Evolutionary conservation across 2,329 filamentous ascomycete genomes (phyloP).

Genomic region (Phialophora macrospora): DNA sequence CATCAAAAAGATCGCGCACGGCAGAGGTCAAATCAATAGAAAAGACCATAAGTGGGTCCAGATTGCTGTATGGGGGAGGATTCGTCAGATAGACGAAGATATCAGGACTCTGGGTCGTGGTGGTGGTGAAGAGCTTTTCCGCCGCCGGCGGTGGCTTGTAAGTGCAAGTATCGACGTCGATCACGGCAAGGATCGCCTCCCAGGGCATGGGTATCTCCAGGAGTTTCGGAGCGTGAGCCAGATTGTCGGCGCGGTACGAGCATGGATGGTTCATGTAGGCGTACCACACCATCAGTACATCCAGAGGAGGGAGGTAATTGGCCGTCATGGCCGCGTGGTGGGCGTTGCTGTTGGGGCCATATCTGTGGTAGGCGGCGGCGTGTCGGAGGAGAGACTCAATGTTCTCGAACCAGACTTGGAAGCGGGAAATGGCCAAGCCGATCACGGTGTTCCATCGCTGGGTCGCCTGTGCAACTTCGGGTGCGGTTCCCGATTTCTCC

Average conservation of each 20-base stretch:
- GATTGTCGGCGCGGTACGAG: conserved; percentile 18
- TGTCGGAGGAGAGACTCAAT: conserved; percentile 27
- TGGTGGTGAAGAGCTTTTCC: conserved; percentile 29
- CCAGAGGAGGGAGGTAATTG: conserved; percentile 35
- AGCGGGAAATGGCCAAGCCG: conserved; percentile 30
- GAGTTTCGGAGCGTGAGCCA: conserved; percentile 20
- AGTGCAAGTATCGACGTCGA: conserved; percentile 29
- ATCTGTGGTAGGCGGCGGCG: conserved; percentile 29
- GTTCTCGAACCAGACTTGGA: conserved; percentile 29
- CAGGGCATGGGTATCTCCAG: conserved; percentile 29
- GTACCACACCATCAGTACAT: conserved; percentile 37
- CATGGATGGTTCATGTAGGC: conserved; percentile 29
- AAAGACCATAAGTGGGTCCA: conserved; percentile 10
- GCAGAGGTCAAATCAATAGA: conserved; percentile 24
- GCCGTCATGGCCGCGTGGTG: conserved; percentile 22
- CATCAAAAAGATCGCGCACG: conserved; percentile 19
- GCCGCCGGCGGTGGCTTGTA: conserved; percentile 28
- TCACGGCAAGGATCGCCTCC: conserved; percentile 27
- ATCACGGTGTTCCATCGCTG: conserved; percentile 29
- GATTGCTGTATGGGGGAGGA: conserved; percentile 31
- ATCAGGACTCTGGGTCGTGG: conserved; percentile 29
- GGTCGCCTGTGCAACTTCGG: conserved; percentile 5
- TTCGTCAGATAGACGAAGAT: conserved; percentile 31
- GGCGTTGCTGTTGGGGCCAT: conserved; percentile 14
- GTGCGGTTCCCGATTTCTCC: background rate